Base-by-base conservation (phyloP, 495 filamentous ascomycete genomes). In the Hyphodiscus hymeniophilus region DNA sequence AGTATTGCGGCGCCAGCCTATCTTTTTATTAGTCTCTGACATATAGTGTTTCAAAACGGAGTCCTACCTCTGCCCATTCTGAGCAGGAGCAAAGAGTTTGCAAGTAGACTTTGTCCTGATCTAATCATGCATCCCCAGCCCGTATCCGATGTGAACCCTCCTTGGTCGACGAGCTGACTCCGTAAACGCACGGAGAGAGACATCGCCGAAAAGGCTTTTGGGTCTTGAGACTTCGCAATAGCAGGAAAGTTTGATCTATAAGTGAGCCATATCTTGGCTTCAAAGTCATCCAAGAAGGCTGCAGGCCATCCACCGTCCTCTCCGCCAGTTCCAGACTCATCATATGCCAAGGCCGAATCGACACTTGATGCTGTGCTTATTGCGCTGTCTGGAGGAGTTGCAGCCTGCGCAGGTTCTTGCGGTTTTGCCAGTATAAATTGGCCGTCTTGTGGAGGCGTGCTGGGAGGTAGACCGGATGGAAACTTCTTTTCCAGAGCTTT, bases 91-190 rank as follows among this genome's bases (percentile, higher is more conserved):
- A 97, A 66, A 3, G 91, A 74, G 61, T 97, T 97, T 30, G 90
- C 92, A 26, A 99, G 69, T 13, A 99, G 70, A 56, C 87, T 87
- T 67, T 99, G 94, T 10, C 92, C 94, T 0, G 91, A 95, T 56
- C 94, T 74, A 54, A 99, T 97, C 94, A 99, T 99, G 59, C 94
- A 99, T 0, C 94, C 94, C 89, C 94, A 99, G 28, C 92, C 92
- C 0, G 87, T 87, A 64, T 99, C 94, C 2, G 87, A 91, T 17
- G 87, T 82, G 67, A 99, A 99, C 16, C 89, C 90, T 20, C 72
- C 72, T 44, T 86, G 74, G 45, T 92, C 87, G 22, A 79, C 76
- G 23, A 96, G 71, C 57, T 90, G 86, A 36, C 73, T 91, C 56
- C 87, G 79, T 48, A 97, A 65, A 30, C 87, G 82, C 60, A 95